Base-by-base conservation (phyloP, 23 red algal species). In the Gracilaria domingensis region DNA sequence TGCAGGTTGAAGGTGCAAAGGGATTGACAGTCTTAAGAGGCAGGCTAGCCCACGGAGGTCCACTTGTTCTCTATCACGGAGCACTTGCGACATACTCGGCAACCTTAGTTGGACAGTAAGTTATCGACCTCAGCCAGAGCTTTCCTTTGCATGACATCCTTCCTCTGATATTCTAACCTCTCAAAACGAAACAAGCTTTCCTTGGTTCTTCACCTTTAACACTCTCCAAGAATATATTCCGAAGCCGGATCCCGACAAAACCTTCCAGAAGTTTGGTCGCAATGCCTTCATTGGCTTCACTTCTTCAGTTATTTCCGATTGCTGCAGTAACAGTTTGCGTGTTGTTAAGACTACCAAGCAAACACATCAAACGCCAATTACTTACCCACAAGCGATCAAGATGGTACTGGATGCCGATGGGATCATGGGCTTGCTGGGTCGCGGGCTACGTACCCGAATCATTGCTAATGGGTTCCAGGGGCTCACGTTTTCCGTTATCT, bases 381-480 rank as follows among this genome's bases (percentile, higher is more conserved):
- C 90, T 24, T 93, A 93, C 48, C 49, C 50, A 23, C 38, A 84
- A 25, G 90, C 90, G 16, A 40, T 93, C 8, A 59, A 56, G 23
- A 78, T 86, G 90, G 65, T 93, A 17, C 24, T 85, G 49, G 90
- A 84, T 48, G 71, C 80, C 49, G 90, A 93, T 39, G 90, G 90
- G 37, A 48, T 93, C 36, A 30, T 65, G n/a, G 90, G 90, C 16
- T 80, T 93, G 16, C 80, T 93, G 30, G 90, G 90, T 61, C 90
- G 90, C 28, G 90, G 90, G 30, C 50, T 93, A 29, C 61, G 82
- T 51, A 93, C 90, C 20, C 79, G 90, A 75, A 93, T 93, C 56
- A 93, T 93, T 86, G 90, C 90, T 14, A 93, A 93, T 62, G 90
- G 90, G 21, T 93, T 93, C 65, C 90, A 93, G 48, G 90, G 90